Evolutionary conservation across 352 stramenopile genomes (phyloP).

Genomic region (Phytophthora boehmeriae): DNA sequence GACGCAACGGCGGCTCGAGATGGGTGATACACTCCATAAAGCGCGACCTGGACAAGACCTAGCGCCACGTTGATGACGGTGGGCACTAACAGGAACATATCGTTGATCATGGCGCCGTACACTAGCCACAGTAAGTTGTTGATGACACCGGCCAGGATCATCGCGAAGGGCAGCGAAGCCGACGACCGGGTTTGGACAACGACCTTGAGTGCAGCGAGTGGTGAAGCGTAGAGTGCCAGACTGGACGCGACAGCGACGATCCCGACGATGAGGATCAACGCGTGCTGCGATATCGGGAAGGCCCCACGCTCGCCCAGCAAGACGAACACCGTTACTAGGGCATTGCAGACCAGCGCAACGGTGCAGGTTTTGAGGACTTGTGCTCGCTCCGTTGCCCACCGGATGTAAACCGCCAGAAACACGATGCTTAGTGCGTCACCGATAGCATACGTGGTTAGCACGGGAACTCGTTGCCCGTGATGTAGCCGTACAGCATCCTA

Average conservation of each 20-base stretch:
- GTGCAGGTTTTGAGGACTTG: slow-evolving; percentile 40
- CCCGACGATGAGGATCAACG: slow-evolving; percentile 40
- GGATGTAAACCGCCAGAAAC: slow-evolving; percentile 57
- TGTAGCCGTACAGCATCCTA: slow-evolving; percentile 71
- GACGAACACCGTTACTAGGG: slow-evolving; percentile 52
- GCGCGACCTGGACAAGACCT: slow-evolving; percentile 53
- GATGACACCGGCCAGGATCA: slow-evolving; percentile 61
- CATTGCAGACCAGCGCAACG: slow-evolving; percentile 47
- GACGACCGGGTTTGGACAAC: slow-evolving; percentile 62
- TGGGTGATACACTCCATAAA: slow-evolving; percentile 67
- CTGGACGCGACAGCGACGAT: slow-evolving; percentile 59
- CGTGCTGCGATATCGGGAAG: slow-evolving; percentile 33
- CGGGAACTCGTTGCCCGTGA: slow-evolving; percentile 48
- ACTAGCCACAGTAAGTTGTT: slow-evolving; percentile 83
- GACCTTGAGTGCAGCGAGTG: slow-evolving; percentile 57
- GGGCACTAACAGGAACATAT: slow-evolving; percentile 66
- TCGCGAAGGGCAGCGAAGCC: slow-evolving; percentile 61
- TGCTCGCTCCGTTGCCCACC: slow-evolving; percentile 41
- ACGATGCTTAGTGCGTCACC: slow-evolving; percentile 50
- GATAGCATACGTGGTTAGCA: slow-evolving; percentile 58
- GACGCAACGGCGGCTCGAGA: slow-evolving; percentile 24
- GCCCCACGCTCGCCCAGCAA: slow-evolving; percentile 41
- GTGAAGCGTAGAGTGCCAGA: slow-evolving; percentile 68
- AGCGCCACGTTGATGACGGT: slow-evolving; percentile 53
- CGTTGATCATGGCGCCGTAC: slow-evolving; percentile 59